These are phyloP conservation scores for Aspergillus phoenicis DNA, from an alignment of 2,329 filamentous ascomycete species.

Conservation along the genomic window DNA sequence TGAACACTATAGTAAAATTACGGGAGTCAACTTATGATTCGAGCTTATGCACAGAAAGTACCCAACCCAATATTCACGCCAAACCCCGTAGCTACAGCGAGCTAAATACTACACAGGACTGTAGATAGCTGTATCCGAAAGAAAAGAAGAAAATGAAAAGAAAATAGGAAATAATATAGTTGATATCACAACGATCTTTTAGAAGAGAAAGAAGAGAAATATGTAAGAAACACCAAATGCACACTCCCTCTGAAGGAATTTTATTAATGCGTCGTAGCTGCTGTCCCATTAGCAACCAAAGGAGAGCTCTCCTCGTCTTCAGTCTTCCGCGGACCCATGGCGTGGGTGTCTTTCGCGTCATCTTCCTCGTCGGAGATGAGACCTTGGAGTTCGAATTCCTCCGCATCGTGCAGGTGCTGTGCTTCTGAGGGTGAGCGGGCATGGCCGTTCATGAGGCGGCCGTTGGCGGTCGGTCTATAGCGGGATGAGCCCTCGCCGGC, in stretches of 20 bases:
- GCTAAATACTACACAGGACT: background rate
- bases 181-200: no score
- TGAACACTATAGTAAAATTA: no score
- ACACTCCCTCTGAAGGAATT: background rate
- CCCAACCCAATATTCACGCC: no score
- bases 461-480: conserved; percentile 16
- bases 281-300: conserved; percentile 22
- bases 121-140: background rate
- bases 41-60: no score
- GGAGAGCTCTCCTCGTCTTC: conserved; percentile 34
- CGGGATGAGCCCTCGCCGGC: conserved; percentile 21
- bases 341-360: conserved; percentile 36
- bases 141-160: no score
- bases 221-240: background rate
- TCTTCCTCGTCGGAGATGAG: conserved; percentile 87
- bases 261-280: background rate
- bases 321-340: conserved; percentile 32
- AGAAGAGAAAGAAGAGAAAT: background rate
- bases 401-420: conserved; percentile 71
- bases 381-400: conserved; percentile 92
- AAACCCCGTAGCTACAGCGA: no score
- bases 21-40: no score
- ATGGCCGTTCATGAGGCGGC: conserved; percentile 46
- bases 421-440: conserved; percentile 40
- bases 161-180: no score